Evolutionary conservation across 2,329 filamentous ascomycete genomes (phyloP), one percentile per base, ranked within the genome.

Genomic region (Orbilia blumenaviensis): DNA sequence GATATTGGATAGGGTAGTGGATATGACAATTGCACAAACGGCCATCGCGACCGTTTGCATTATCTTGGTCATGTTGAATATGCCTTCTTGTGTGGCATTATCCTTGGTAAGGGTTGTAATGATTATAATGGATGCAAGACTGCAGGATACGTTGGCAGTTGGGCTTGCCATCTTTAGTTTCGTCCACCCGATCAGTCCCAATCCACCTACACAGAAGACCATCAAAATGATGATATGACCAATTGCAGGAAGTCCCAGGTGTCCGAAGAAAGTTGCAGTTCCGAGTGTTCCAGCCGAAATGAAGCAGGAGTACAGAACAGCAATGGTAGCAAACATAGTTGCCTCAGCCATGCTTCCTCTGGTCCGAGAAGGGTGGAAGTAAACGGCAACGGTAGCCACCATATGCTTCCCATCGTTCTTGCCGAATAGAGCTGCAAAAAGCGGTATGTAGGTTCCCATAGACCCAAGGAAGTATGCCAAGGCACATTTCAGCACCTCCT

Each of bases 71-170:
- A 89, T 85, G 0, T 87, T 89, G 79, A 90, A 87, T 36, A 85
- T 85, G 0, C 87, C 89, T 50, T 84, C 86, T 81, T 91, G 89
- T 0, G 91, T 86, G 16, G 87, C 85, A 23, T 88, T 89, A 81
- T 91, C 89, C 81, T 89, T 90, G 1, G 89, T 90, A 78, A 91
- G 82, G 16, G 90, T 85, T 0, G 88, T 90, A 79, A 91, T 90
- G 27, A 88, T 86, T 2, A 88, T 88, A 21, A 91, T 85, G 0
- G 89, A 89, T 1, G 89, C 85, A 64, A 91, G 82, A 3, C 89
- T 90, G 79, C 88, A 90, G 16, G 87, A 87, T 32, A 89, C 87
- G 77, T 89, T 89, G 71, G 88, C 87, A 44, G 88, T 81, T 7
- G 88, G 87, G 79, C 87, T 87, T 10, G 86, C 86, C 23, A 87